These are phyloP conservation scores for Monosporascus sp. DNA, from an alignment of 2,329 filamentous ascomycete species.

Conservation along the genomic window DNA sequence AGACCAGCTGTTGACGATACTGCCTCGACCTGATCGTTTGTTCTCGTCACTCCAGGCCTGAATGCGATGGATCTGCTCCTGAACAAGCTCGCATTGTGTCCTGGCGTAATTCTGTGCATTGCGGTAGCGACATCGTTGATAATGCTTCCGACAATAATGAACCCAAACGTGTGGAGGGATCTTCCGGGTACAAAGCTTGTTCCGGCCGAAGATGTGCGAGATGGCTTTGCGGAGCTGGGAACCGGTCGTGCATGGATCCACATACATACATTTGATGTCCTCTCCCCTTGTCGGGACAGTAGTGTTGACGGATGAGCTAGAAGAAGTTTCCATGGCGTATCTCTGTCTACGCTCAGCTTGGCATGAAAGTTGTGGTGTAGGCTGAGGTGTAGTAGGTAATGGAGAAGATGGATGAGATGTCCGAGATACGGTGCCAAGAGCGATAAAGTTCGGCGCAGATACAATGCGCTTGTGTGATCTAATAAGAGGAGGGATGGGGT, in stretches of 20 bases:
- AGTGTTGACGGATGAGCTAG: conserved; percentile 10
- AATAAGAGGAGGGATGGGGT: conserved; percentile 12
- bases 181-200: conserved; percentile 69
- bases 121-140: conserved; percentile 71
- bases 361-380: conserved; percentile 20
- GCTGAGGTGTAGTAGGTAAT: conserved; percentile 21
- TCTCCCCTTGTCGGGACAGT: conserved; percentile 11
- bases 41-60: conserved; percentile 58
- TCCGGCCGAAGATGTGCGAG: conserved; percentile 77
- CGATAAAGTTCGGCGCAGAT: conserved; percentile 44
- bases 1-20: conserved; percentile 54
- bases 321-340: conserved; percentile 15
- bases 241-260: conserved; percentile 52
- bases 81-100: conserved; percentile 60
- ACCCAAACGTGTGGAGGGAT: conserved; percentile 70
- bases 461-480: conserved; percentile 44
- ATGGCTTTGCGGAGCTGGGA: conserved; percentile 68
- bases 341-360: conserved; percentile 13
- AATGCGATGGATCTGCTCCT: conserved; percentile 57
- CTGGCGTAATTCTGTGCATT: conserved; percentile 56
- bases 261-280: conserved; percentile 47
- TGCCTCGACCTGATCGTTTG: conserved; percentile 27
- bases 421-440: conserved; percentile 16
- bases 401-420: conserved; percentile 15
- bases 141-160: conserved; percentile 75